phyloP scores from a whole-genome alignment of 208 protist species.

The Crithidia thermophila region DNA sequence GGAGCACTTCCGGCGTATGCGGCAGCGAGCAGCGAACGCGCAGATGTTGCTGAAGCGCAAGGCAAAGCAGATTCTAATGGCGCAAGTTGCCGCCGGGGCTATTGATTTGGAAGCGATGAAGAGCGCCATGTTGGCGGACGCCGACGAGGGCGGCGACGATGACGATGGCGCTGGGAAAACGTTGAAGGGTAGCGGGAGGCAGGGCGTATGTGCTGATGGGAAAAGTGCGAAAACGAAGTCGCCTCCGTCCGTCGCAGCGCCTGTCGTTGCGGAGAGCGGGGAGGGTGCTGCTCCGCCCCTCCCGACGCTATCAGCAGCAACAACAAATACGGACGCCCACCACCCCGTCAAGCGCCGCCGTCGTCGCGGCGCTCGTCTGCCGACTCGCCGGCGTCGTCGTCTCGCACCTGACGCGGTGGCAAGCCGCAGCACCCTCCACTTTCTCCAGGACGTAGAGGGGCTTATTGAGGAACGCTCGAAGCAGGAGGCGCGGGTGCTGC shows the following conservation, averaged over 20 bases:
- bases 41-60: slow-evolving; percentile 45
- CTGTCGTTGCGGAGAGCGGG: too few relatives aligned
- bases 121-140: neutral
- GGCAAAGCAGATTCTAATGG: slow-evolving; percentile 71
- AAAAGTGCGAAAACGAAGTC: too few relatives aligned
- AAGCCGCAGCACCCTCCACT: slow-evolving; percentile 36
- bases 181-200: too few relatives aligned
- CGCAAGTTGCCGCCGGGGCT: slow-evolving; percentile 63
- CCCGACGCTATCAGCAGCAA: too few relatives aligned
- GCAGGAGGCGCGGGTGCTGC: slow-evolving; percentile 45
- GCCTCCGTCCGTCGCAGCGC: too few relatives aligned
- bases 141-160: neutral
- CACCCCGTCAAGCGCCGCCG: neutral
- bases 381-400: neutral
- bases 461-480: slow-evolving; percentile 40
- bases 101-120: slow-evolving; percentile 42
- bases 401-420: slow-evolving; percentile 62
- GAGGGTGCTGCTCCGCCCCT: too few relatives aligned
- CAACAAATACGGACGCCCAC: neutral
- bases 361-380: neutral
- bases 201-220: too few relatives aligned
- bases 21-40: slow-evolving; percentile 37
- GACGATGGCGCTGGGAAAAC: too few relatives aligned
- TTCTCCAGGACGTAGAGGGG: slow-evolving; percentile 59
- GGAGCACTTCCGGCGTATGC: slow-evolving; percentile 60